Evolutionary conservation across 208 protist genomes (phyloP), one percentile per base, ranked within the genome.

Genomic region (Tritrichomonas musculus): DNA sequence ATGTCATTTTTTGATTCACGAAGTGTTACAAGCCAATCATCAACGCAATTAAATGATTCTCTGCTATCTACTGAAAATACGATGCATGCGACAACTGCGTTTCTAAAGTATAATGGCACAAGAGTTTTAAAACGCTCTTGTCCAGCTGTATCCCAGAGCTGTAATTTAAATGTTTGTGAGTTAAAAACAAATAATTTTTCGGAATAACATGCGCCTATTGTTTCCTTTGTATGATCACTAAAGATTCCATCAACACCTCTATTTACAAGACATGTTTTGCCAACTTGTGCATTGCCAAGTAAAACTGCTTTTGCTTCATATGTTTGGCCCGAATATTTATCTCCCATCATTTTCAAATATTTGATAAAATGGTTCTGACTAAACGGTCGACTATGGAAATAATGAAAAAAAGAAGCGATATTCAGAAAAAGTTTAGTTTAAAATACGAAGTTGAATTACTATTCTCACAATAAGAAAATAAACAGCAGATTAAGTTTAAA

Each of bases 141-240:
- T n/a, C 77, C 77, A 20, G 77, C 77, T 22, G 77, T 88, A 57
- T 88, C 77, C 77, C 77, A 88, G 1, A 88, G 33, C 0, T 88
- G 11, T 3, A 88, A 57, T 33, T 33, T 36, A 17, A 53, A 57
- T 33, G 25, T 14, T 27, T 27, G 1, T 0, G 0, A 9, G 13
- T 47, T 33, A 5, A 57, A n/a, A 2, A 13, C 14, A 5, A 57
- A 88, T 11, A 8, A 39, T 39, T 88, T 60, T 36, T 20, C 27
- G 9, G 8, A 57, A 57, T 60, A 60, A 39, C 41, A 53, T 60
- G 47, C 77, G 5, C 77, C 77, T 20, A 88, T 47, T 36, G 77
- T 88, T 53, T 25, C 0, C 20, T 14, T 20, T 88, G 41, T 53
- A 13, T 0, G 30, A 4, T 57, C 14, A 11, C 8, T 8, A 39